Percentiles rank a stretch among this genome's conserved stretches.
Evolutionary conservation across 352 stramenopile species (phyloP).

Genomic region (Pythium grandisporangium): DNA sequence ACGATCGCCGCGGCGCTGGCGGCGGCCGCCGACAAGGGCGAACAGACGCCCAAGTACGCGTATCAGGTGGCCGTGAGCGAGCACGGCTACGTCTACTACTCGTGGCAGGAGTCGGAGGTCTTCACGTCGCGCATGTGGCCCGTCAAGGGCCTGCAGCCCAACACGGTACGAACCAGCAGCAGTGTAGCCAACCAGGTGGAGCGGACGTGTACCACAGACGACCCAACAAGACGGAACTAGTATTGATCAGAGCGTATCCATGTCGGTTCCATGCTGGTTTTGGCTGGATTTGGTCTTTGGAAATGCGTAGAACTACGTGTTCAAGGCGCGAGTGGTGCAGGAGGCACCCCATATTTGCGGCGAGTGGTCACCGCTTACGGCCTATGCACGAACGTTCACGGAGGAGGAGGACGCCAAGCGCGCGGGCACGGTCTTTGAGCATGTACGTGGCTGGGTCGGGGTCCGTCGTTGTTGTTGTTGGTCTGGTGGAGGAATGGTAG

Average conservation of each 20-base stretch:
- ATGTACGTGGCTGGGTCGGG: conserved; percentile 23
- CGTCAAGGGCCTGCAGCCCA: conserved; percentile 60
- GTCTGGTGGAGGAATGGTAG: neutral
- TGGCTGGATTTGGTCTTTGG: neutral
- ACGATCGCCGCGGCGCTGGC: too few species aligned
- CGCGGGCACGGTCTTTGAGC: conserved; percentile 77
- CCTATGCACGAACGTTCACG: conserved; percentile 77
- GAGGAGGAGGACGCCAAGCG: conserved; percentile 84
- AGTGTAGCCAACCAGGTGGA: too few species aligned
- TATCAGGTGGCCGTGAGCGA: conserved; percentile 73
- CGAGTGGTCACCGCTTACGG: conserved; percentile 65
- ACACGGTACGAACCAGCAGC: conserved; percentile 67
- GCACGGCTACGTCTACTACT: conserved; percentile 85
- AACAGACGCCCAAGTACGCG: conserved; percentile 38
- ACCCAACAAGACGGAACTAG: too few species aligned
- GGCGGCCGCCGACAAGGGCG: too few species aligned
- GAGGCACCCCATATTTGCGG: conserved; percentile 50
- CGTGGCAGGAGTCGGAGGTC: conserved; percentile 64
- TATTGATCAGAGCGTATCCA: too few species aligned
- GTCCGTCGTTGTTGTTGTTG: neutral
- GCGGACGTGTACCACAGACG: too few species aligned
- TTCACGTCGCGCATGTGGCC: conserved; percentile 46
- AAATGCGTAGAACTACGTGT: conserved; percentile 55
- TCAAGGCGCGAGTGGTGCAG: conserved; percentile 59
- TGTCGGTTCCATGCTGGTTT: too few species aligned